A percentile compares a stretch with the other conserved stretches of the same genome.
These are phyloP conservation scores for Oryza officinalis DNA, from an alignment of 176 grass and related monocot species.

Conservation along the genomic window DNA sequence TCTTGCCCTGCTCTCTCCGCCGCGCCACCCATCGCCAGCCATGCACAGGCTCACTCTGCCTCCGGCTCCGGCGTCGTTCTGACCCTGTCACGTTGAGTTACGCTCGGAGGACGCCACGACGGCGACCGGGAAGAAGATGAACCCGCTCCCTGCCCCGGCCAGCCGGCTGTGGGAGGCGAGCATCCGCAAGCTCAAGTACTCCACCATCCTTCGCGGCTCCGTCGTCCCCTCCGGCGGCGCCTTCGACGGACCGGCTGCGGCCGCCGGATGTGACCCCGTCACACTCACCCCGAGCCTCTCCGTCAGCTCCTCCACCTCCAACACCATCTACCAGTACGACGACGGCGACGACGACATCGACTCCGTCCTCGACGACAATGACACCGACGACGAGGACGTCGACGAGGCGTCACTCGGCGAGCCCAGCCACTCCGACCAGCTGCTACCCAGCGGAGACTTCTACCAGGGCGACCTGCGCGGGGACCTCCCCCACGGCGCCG, in stretches of 20 bases:
- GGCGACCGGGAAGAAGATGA: constrained; percentile 36
- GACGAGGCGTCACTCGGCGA: constrained; percentile 23
- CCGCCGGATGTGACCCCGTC: background rate
- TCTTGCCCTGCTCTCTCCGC: background rate
- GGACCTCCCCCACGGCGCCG: constrained; percentile 52
- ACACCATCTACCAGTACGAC: constrained; percentile 47
- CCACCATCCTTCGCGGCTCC: constrained; percentile 45
- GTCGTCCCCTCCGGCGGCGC: background rate
- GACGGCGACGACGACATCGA: background rate
- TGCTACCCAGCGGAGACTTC: constrained; percentile 64
- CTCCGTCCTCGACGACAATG: background rate
- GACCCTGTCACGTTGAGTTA: background rate
- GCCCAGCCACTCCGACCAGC: constrained; percentile 47
- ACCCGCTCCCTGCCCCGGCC: constrained; percentile 46
- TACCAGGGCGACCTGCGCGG: constrained; percentile 56
- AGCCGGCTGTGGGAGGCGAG: constrained; percentile 57
- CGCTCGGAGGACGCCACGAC: background rate
- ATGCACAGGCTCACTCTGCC: background rate
- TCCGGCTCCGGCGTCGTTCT: constrained; percentile 12
- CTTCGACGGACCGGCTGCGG: background rate
- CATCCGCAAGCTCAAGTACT: constrained; percentile 53
- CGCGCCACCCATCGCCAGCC: background rate
- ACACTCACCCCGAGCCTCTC: background rate
- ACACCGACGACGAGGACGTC: background rate
- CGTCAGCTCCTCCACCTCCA: constrained; percentile 24